Base-by-base conservation (phyloP, 2,329 filamentous ascomycete species). In the Aaosphaeria pasadenensis region DNA sequence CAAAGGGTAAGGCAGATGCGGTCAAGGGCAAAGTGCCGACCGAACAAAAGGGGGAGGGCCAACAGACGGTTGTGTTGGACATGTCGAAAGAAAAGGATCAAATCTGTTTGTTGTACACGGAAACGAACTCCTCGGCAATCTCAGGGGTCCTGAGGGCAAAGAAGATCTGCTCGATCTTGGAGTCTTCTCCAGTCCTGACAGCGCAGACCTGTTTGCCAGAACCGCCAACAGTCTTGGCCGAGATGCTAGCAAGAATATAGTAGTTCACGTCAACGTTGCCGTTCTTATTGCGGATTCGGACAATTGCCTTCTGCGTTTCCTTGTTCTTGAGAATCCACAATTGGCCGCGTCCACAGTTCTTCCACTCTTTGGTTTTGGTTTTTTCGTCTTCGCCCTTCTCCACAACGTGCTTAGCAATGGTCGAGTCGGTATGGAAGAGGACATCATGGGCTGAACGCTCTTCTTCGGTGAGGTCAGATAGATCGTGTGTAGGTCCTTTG, bases 261-360 rank as follows among this genome's bases (percentile, higher is more conserved):
- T 64, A 64, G 50, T 71, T 70, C 41, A 70, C 51, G 5, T 61
- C 57, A 2, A 60, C 63, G 2, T 53, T 52, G 11, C 69, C 69
- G 40, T 58, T 64, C 9, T 59, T 51, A 11, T 66, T 56, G 43
- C 68, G 66, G 33, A 70, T 59, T 7, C 67, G 61, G 9, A 70
- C 52, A 30, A 67, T 54, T 43, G 60, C 60, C 38, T 62, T 66
- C 38, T 59, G 62, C 24, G 56, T 63, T 39, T 59, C 52, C 46
- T 70, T 71, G 50, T 68, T 60, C 52, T 66, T 67, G 39, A 71
- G 58, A 30, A 71, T 64, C 55, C 63, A 68, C 4, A 71, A 50
- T 3, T 63, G 62, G 9, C 66, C 69, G 30, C 59, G 62, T 3
- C 60, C 63, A 31, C 63, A 48, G 42, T 55, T 66, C 29, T 61